Conservation (phyloP, 1,284 basidiomycete species). For the Ceratobasidium sp. region DNA sequence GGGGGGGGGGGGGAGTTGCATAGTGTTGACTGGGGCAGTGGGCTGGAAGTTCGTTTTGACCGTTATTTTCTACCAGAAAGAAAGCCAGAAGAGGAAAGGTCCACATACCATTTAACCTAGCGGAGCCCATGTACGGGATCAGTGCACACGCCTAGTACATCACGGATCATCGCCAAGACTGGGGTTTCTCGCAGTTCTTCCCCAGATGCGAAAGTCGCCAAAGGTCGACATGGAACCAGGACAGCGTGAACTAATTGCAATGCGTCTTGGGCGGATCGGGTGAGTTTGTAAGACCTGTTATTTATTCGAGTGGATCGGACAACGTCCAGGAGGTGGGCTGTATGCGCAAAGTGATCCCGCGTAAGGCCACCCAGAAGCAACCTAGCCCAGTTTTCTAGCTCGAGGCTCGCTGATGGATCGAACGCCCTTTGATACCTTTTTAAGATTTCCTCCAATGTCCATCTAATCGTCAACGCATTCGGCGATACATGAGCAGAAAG, state of each 20-base stretch:
- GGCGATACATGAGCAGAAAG: constrained; percentile 12
- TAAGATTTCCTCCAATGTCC: constrained; percentile 32
- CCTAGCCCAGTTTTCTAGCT: constrained; percentile 19
- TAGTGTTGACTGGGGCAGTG: neutral
- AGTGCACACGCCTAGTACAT: constrained; percentile 20
- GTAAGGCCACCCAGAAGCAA: constrained; percentile 32
- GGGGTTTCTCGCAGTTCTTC: constrained; percentile 6
- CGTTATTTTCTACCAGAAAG: neutral
- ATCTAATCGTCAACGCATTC: constrained; percentile 33
- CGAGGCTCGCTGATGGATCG: constrained; percentile 10
- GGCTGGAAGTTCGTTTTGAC: neutral
- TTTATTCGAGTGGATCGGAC: constrained; percentile 28
- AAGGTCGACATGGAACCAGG: constrained; percentile 6
- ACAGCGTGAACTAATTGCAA: constrained; percentile 14
- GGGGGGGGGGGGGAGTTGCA: neutral
- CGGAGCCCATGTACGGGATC: neutral
- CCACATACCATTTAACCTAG: neutral
- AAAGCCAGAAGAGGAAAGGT: neutral
- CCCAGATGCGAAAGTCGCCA: neutral
- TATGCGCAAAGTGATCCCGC: constrained; percentile 33
- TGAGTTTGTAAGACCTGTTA: neutral
- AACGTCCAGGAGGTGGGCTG: constrained; percentile 29
- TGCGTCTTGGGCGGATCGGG: constrained; percentile 27
- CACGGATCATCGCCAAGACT: constrained; percentile 20
- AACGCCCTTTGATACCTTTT: constrained; percentile 33